Percentiles rank a stretch among this genome's conserved stretches.
phyloP scores from a whole-genome alignment of 1,139 yeast species.

The Pichia sp. region DNA sequence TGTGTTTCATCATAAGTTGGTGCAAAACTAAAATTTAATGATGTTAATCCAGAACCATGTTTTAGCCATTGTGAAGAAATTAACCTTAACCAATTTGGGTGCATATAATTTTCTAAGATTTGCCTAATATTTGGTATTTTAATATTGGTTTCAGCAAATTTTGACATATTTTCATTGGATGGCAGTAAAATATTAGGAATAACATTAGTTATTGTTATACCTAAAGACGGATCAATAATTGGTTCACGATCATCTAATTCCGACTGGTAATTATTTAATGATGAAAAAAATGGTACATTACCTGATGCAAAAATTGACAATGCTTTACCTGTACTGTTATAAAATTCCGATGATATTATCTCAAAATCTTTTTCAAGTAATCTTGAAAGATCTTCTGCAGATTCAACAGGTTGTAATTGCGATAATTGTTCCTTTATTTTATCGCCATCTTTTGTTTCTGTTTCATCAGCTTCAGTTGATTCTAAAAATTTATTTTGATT shows the following conservation, averaged over 20 bases:
- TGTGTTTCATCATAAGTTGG: slow-evolving; percentile 70
- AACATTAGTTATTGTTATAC: slow-evolving; percentile 51
- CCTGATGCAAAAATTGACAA: slow-evolving; percentile 36
- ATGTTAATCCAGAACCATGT: slow-evolving; percentile 44
- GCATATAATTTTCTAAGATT: slow-evolving; percentile 64
- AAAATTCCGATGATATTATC: slow-evolving; percentile 55
- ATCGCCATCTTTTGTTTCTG: slow-evolving; percentile 4
- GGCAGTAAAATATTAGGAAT: slow-evolving; percentile 42
- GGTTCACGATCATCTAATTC: slow-evolving; percentile 61
- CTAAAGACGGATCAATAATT: slow-evolving; percentile 43
- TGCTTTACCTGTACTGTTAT: slow-evolving; percentile 60
- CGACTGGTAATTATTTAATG: slow-evolving; percentile 53
- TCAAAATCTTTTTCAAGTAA: slow-evolving; percentile 53
- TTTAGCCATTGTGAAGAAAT: slow-evolving; percentile 80
- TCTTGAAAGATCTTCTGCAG: slow-evolving; percentile 19
- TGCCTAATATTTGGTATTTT: slow-evolving; percentile 64
- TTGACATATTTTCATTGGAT: slow-evolving; percentile 30
- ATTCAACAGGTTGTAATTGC: slow-evolving; percentile 19
- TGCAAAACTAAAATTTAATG: slow-evolving; percentile 60
- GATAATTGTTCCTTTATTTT: slow-evolving; percentile 11
- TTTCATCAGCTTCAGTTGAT: slow-evolving; percentile 1
- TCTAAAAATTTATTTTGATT: neutral
- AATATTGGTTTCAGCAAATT: slow-evolving; percentile 32
- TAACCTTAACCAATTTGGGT: slow-evolving; percentile 81
- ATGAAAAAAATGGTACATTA: slow-evolving; percentile 62